Evolutionary conservation across 306 rosid species (phyloP), one percentile per base, ranked within the genome.

Genomic region (Castanea mollissima): DNA sequence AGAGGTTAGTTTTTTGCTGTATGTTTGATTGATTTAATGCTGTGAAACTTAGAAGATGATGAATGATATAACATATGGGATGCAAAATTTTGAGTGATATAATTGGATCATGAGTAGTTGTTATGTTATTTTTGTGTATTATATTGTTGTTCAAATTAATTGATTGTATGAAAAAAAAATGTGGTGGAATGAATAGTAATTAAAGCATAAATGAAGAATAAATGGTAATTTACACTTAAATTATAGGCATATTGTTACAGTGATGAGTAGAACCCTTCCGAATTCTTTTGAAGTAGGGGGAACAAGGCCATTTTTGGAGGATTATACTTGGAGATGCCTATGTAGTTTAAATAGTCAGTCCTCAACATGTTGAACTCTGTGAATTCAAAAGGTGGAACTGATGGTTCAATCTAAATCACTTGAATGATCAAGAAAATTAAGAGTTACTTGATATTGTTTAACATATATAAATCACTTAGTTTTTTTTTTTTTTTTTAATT

Each of bases 1-100:
- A 1, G 93, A 90, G 93, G 97, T 91, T 81, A 14, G 86, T 83
- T 74, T 78, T 73, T 74, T 41, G 52, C 58, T 80, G 55, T 55
- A 46, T 34, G 54, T 35, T 60, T 49, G 70, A 32, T 29, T 51
- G 54, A 51, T 32, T 21, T 46, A 58, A 65, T 74, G 79, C 62
- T 74, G 60, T 78, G 27, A 74, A 68, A 25, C 58, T 57, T 79
- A 55, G 64, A 56, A 58, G 74, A 19, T 55, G 73, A 62, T 63
- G 71, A 55, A 62, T 68, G 52, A 63, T 54, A 65, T 65, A 4
- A 63, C 34, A 71, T 19, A 55, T 8, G 70, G 54, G 72, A 58
- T 15, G 52, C 27, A 35, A n/a, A 68, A 16, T 35, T 32, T 5
- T 64, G 71, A 64, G 23, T 64, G 23, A 32, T 64, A 32, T 64